Conservation (phyloP, 192 early-diverging fungal genomes). For the Coemansia sp. region DNA sequence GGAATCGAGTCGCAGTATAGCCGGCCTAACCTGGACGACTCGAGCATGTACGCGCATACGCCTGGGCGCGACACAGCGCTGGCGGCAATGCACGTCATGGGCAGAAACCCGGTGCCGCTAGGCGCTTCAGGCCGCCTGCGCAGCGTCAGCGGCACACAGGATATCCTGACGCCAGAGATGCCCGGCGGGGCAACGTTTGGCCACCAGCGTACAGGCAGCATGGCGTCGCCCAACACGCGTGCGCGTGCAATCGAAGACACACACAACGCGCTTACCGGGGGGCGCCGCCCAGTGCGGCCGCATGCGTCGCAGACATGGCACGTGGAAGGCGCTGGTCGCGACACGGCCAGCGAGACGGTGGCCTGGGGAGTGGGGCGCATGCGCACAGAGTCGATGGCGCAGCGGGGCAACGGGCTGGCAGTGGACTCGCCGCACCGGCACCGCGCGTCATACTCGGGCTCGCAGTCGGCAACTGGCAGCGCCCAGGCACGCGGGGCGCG, state of each 20-base stretch:
- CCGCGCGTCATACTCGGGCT: constrained; percentile 39
- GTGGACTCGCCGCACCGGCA: constrained; percentile 18
- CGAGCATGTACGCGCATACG: constrained; percentile 41
- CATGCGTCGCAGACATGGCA: constrained; percentile 21
- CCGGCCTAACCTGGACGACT: constrained; percentile 28
- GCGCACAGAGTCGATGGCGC: constrained; percentile 39
- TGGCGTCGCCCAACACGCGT: constrained; percentile 38
- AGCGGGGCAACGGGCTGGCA: constrained; percentile 26
- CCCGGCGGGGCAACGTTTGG: constrained; percentile 18
- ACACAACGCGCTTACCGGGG: constrained; percentile 36
- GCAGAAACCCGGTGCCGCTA: constrained; percentile 8
- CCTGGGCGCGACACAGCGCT: constrained; percentile 28
- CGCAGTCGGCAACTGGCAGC: constrained; percentile 34
- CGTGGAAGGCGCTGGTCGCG: constrained; percentile 3
- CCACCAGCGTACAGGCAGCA: constrained; percentile 38
- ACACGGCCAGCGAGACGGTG: constrained; percentile 37
- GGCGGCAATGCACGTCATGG: constrained; percentile 22
- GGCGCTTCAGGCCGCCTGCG: constrained; percentile 14
- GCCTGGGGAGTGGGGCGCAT: constrained; percentile 35
- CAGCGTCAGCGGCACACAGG: constrained; percentile 3
- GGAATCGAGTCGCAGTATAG: constrained; percentile 36
- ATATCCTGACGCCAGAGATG: constrained; percentile 20
- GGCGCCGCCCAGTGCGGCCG: constrained; percentile 9
- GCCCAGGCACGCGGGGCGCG: constrained; percentile 11
- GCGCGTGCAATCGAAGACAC: constrained; percentile 36